Conservation (phyloP, 768 basidiomycete species). For the Mrakia gelida region DNA sequence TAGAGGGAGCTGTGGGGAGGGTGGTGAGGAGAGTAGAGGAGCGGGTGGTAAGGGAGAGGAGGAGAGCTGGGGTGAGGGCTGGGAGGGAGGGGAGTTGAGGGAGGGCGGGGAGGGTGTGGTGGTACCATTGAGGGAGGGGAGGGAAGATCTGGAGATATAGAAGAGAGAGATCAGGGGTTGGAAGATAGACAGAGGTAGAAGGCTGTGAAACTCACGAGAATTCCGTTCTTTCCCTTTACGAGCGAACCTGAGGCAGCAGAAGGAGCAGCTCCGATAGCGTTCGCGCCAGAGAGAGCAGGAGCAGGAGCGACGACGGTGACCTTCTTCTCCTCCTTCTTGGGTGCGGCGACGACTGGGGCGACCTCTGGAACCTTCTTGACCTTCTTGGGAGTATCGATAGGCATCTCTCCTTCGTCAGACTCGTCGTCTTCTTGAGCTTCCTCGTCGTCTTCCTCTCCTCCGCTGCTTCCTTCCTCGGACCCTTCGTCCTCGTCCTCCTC, state of each 20-base stretch:
- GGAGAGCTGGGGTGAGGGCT: slow-evolving; percentile 49
- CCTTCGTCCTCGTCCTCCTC: slow-evolving; percentile 35
- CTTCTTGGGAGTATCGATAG: slow-evolving; percentile 28
- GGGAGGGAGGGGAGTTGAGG: slow-evolving; percentile 40
- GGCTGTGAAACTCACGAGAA: slow-evolving; percentile 1
- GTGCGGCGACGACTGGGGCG: slow-evolving; percentile 4
- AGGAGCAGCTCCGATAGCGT: slow-evolving; percentile 13
- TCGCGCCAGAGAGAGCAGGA: slow-evolving; percentile 29
- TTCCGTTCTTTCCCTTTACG: slow-evolving; percentile 35
- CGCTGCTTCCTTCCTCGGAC: slow-evolving; percentile 21
- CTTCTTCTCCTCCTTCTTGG: slow-evolving; percentile 28
- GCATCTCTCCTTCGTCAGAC: slow-evolving; percentile 37
- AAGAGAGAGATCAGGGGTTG: not conserved
- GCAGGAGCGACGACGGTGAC: slow-evolving; percentile 43
- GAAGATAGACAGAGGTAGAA: slow-evolving; percentile 23
- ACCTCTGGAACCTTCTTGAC: slow-evolving; percentile 33
- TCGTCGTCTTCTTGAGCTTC: slow-evolving; percentile 37
- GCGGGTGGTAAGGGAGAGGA: slow-evolving; percentile 49
- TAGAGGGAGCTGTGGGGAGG: slow-evolving; percentile 40
- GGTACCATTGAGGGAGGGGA: slow-evolving; percentile 57
- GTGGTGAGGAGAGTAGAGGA: slow-evolving; percentile 47
- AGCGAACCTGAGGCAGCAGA: slow-evolving; percentile 28
- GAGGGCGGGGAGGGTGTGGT: slow-evolving; percentile 48
- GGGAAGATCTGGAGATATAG: slow-evolving; percentile 40
- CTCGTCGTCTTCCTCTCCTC: slow-evolving; percentile 31